Conservation (phyloP, 139 green algal genomes). For the Prasinococcaceae sp. region DNA sequence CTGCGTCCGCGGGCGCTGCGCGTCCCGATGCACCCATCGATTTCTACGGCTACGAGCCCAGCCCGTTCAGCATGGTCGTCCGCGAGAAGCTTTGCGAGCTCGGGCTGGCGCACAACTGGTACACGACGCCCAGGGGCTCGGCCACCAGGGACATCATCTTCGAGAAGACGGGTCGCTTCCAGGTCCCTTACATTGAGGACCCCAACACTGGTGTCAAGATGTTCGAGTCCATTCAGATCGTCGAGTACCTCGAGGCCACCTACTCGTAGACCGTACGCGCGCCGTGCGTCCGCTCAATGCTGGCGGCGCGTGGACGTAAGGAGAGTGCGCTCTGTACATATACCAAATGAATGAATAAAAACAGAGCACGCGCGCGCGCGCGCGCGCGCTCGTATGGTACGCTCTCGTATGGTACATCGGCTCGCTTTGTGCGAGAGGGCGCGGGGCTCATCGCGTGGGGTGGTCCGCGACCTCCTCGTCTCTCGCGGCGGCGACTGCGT, state of each 20-base stretch:
- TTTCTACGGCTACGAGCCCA: conserved; percentile 8
- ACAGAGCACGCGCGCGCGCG: too few species aligned
- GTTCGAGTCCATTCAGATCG: conserved; percentile 26
- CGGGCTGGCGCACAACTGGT: conserved; percentile 24
- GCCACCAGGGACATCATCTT: conserved; percentile 18
- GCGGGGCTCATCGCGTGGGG: too few species aligned
- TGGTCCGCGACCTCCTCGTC: too few species aligned
- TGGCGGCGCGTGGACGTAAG: too few species aligned
- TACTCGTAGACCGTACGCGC: too few species aligned
- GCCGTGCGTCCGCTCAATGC: too few species aligned
- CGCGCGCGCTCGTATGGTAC: too few species aligned
- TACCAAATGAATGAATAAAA: too few species aligned
- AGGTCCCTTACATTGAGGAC: conserved; percentile 30
- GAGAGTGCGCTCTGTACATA: too few species aligned
- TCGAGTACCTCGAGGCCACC: conserved; percentile 24
- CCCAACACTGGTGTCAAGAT: conserved; percentile 30
- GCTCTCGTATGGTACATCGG: too few species aligned
- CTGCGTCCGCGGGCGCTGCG: background rate
- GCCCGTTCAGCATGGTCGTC: conserved; percentile 28
- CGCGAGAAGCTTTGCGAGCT: conserved; percentile 26
- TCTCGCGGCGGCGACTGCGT: too few species aligned
- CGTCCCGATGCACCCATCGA: background rate
- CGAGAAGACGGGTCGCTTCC: conserved; percentile 15
- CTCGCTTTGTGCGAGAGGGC: too few species aligned
- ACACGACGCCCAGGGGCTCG: conserved; percentile 12